Base-by-base conservation (phyloP, 208 protist genomes). In the Phytomonas sp. region DNA sequence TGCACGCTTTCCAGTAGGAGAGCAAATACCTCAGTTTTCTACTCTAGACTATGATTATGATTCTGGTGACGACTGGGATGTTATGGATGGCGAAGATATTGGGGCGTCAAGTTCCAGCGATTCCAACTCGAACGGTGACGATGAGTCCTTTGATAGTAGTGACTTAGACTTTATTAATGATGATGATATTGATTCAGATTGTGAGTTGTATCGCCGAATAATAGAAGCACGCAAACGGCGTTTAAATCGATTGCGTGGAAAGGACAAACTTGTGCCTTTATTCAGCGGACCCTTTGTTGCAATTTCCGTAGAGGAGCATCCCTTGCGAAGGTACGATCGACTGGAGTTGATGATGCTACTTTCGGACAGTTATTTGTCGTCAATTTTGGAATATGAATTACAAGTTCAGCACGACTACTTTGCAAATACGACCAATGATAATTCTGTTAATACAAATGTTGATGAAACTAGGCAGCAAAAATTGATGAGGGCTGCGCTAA, bases 41-140 rank as follows among this genome's bases (percentile, higher is more conserved):
- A 88, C 77, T 60, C 69, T 93, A n/a, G 87, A 96, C 62, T 96
- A 93, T 70, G 85, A 92, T 3, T 95, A 95, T 71, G 90, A 95
- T 70, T 92, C 85, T 13, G 90, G 87, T 8, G 90, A 95, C 72
- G 90, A 95, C 71, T 94, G 89, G 86, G 89, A 94, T 66, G 79
- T 85, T 3, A 74, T 91, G 67, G 89, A 92, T 9, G 82, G 77
- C 7, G 88, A 91, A 74, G 88, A 93, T 62, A 62, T 62, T 62
- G 59, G 26, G 7, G 59, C 59, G 29, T 62, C 59, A 31, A 67
- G 63, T 11, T 7, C 28, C 63, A 17, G 66, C 20, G 70, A 69
- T 20, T 79, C 72, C 6, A 76, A 76, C 56, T 78, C 74, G 23
- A 67, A 66, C 15, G 71, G 74, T 60, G 72, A 69, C 6, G 53